Base-by-base conservation (phyloP, 371 early-diverging fungal species). In the Parasitella parasitica region DNA sequence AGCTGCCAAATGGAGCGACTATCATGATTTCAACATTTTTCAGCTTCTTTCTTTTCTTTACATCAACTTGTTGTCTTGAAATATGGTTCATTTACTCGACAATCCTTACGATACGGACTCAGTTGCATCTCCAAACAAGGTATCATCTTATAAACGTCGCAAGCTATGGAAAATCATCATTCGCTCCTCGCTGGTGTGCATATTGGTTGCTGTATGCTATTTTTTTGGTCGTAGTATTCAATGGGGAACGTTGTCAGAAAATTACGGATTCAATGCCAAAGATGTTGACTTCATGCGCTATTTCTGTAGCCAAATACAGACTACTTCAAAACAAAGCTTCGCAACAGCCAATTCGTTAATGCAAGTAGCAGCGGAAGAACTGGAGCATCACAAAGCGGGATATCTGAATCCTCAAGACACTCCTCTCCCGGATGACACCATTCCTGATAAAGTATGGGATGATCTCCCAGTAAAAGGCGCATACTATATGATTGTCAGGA, bases 401-500 rank as follows among this genome's bases (percentile, higher is more conserved):
- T 20, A 37, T 24, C 8, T 50, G 50, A 7, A 0, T 16, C 28
- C 27, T 8, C 22, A 18, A 7, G 30, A 27, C 16, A 50, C 28
- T 2, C 7, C 50, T n/a, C 50, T 16, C 15, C 49, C 66, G 3
- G 55, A 62, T 55, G 37, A 26, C 26, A 55, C 37, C 49, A 62
- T 62, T 39, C 63, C 63, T 28, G 46, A 35, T 8, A 22, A 35
- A 2, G 53, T 61, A 11, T 75, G 73, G 75, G 26, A 63, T 1
- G 27, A 67, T 27, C 32, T 75, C 12, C 76, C 76, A 3, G 71
- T 71, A 4, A 74, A 67, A 39, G 76, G 74, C n/a, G 76, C 61
- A 5, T 70, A 73, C 15, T 78, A 78, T 34, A 78, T 78, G 76
- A 49, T 73, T 16, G 68, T 73, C 16, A 49, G 68, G 4, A 77